Conservation (phyloP, 2,329 filamentous ascomycete genomes). For the Fusarium sp. region DNA sequence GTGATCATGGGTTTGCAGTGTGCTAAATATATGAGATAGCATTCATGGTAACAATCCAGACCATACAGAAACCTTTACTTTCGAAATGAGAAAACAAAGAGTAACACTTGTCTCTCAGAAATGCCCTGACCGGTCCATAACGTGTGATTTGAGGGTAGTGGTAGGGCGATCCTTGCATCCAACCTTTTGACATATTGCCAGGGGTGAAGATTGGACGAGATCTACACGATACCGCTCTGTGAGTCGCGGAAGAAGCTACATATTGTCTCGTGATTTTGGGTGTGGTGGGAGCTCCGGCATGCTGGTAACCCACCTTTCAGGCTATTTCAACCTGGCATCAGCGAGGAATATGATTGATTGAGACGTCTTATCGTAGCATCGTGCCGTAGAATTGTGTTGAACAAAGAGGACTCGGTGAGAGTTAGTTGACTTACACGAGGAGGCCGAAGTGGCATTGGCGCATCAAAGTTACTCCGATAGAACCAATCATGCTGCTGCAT, state of each 20-base stretch:
- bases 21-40: slow-evolving; percentile 4
- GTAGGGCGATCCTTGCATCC: slow-evolving; percentile 35
- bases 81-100: slow-evolving; percentile 19
- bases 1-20: slow-evolving; percentile 19
- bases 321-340: not conserved
- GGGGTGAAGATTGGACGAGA: slow-evolving; percentile 37
- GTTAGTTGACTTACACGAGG: slow-evolving; percentile 40
- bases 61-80: slow-evolving; percentile 20
- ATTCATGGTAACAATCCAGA: slow-evolving; percentile 4
- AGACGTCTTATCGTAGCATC: slow-evolving; percentile 32
- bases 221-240: slow-evolving; percentile 16
- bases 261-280: slow-evolving; percentile 33
- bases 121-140: slow-evolving; percentile 37
- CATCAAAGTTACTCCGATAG: slow-evolving; percentile 39
- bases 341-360: slow-evolving; percentile 26
- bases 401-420: slow-evolving; percentile 39
- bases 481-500: slow-evolving; percentile 18
- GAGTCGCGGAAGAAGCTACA: slow-evolving; percentile 22
- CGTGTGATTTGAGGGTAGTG: slow-evolving; percentile 37
- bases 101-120: slow-evolving; percentile 38
- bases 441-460: slow-evolving; percentile 7
- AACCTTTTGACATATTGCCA: slow-evolving; percentile 31
- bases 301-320: slow-evolving; percentile 25
- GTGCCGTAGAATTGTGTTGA: slow-evolving; percentile 27
- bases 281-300: slow-evolving; percentile 15